phyloP scores from a whole-genome alignment of 2,329 filamentous ascomycete species.

The Nigrospora osmanthi region DNA sequence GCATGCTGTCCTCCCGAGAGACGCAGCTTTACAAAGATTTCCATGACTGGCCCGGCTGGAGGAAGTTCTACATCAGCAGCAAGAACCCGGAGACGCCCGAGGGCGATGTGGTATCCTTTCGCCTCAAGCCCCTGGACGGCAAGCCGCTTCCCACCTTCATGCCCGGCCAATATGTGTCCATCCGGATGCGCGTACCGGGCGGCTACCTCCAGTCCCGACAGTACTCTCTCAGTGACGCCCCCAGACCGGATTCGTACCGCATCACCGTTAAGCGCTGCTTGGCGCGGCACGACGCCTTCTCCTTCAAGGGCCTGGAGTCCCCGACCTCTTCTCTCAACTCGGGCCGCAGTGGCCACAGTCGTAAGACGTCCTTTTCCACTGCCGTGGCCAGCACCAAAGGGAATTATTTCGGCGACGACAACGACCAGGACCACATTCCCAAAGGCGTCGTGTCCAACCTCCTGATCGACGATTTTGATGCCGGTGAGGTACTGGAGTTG shows the following conservation, averaged over 20 bases:
- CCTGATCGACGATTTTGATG: slow-evolving; percentile 52
- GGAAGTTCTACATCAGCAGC: slow-evolving; percentile 55
- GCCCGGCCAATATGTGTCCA: slow-evolving; percentile 66
- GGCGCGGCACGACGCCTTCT: slow-evolving; percentile 32
- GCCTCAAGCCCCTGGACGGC: slow-evolving; percentile 56
- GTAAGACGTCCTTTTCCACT: slow-evolving; percentile 4
- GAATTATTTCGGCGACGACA: slow-evolving; percentile 19
- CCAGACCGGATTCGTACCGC: slow-evolving; percentile 54
- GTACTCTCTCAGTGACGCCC: slow-evolving; percentile 64
- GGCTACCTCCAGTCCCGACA: slow-evolving; percentile 59
- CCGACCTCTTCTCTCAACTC: background rate
- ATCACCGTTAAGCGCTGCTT: slow-evolving; percentile 64
- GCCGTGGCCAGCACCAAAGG: slow-evolving; percentile 22
- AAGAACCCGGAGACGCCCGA: slow-evolving; percentile 53
- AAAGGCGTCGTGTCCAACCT: slow-evolving; percentile 60
- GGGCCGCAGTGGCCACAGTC: slow-evolving; percentile 1
- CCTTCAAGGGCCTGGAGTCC: slow-evolving; percentile 5
- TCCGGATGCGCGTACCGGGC: slow-evolving; percentile 49
- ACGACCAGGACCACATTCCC: slow-evolving; percentile 24
- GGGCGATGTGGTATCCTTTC: slow-evolving; percentile 63
- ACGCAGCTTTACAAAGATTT: slow-evolving; percentile 53
- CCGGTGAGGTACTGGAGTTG: slow-evolving; percentile 56
- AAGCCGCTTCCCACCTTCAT: slow-evolving; percentile 53
- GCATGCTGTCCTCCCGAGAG: slow-evolving; percentile 64
- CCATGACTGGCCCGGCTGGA: slow-evolving; percentile 58